These are phyloP conservation scores for Aspergillus sp. DNA, from an alignment of 2,329 filamentous ascomycete species.

Conservation along the genomic window DNA sequence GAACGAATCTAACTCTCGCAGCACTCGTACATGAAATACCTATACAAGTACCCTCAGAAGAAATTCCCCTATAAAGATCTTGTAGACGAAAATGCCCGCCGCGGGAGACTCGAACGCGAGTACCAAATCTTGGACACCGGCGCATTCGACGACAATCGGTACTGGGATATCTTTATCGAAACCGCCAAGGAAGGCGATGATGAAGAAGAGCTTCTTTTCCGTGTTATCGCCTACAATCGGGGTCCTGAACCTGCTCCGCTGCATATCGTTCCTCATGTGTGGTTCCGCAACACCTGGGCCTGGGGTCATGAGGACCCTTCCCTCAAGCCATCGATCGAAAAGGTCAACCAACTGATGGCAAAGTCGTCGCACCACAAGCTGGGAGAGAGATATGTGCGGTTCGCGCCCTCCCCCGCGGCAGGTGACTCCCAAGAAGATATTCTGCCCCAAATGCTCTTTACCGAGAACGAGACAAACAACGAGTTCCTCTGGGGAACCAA, in stretches of 20 bases:
- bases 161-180: slow-evolving; percentile 98
- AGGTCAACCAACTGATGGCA: slow-evolving; percentile 63
- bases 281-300: slow-evolving; percentile 97
- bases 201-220: slow-evolving; percentile 86
- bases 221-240: slow-evolving; percentile 93
- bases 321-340: slow-evolving; percentile 75
- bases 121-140: slow-evolving; percentile 92
- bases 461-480: slow-evolving; percentile 92
- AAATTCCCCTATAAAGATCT: slow-evolving; percentile 91
- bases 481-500: slow-evolving; percentile 70
- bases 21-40: slow-evolving; percentile 98
- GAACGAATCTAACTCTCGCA: slow-evolving; percentile 32
- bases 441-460: slow-evolving; percentile 81
- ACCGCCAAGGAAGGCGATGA: slow-evolving; percentile 92
- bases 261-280: slow-evolving; percentile 91
- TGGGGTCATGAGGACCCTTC: slow-evolving; percentile 78
- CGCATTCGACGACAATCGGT: slow-evolving; percentile 80
- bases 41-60: slow-evolving; percentile 95
- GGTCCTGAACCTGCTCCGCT: slow-evolving; percentile 85
- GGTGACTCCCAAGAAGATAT: slow-evolving; percentile 78
- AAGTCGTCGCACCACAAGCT: slow-evolving; percentile 77
- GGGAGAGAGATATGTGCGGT: slow-evolving; percentile 76
- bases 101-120: slow-evolving; percentile 74
- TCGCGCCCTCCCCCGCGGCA: slow-evolving; percentile 86
- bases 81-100: slow-evolving; percentile 75